Evolutionary conservation across 768 basidiomycete species (phyloP).

Genomic region (Cystofilobasidium capitatum): DNA sequence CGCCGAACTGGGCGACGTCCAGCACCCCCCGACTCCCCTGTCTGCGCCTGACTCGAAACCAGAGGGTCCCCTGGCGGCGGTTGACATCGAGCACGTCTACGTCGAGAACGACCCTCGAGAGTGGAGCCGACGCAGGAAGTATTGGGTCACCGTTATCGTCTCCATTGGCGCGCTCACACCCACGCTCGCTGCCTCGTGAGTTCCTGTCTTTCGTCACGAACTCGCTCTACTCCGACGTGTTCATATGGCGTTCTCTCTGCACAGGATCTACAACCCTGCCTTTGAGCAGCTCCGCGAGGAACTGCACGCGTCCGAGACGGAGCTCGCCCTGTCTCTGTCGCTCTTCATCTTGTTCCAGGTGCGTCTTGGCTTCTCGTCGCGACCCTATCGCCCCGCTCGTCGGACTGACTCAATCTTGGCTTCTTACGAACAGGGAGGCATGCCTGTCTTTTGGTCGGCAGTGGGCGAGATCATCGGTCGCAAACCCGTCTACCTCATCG

Average conservation of each 20-base stretch:
- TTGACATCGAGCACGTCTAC: constrained; percentile 41
- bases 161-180: constrained; percentile 34
- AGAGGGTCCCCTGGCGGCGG: neutral
- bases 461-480: constrained; percentile 30
- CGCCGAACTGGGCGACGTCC: neutral
- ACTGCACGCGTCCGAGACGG: constrained; percentile 35
- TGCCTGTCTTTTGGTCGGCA: constrained; percentile 36
- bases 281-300: constrained; percentile 37
- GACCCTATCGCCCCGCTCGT: neutral
- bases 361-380: constrained; percentile 22
- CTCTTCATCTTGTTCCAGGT: constrained; percentile 38
- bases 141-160: constrained; percentile 29
- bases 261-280: constrained; percentile 39
- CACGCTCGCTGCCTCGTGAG: constrained; percentile 33
- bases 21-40: neutral
- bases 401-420: neutral
- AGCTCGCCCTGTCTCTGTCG: constrained; percentile 37
- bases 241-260: neutral
- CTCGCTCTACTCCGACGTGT: neutral
- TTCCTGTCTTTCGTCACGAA: neutral
- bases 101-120: constrained; percentile 42
- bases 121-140: constrained; percentile 38
- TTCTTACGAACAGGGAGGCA: constrained; percentile 27
- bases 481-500: constrained; percentile 34
- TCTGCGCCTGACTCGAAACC: neutral